phyloP scores from a whole-genome alignment of 257 asterid species.

The Capsicum baccatum region DNA sequence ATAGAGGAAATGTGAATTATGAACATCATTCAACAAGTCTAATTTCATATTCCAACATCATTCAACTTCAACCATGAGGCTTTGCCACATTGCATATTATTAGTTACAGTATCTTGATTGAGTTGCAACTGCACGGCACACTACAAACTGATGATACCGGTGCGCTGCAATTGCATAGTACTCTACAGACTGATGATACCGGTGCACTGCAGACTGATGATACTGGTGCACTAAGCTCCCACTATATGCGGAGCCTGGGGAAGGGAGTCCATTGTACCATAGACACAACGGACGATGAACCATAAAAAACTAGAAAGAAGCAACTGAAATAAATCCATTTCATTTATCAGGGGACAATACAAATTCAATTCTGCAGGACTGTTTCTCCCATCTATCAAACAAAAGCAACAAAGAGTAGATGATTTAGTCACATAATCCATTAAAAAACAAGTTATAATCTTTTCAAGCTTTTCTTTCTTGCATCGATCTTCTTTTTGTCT shows the following conservation, averaged over 20 bases:
- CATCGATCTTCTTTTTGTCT: constrained; percentile 91
- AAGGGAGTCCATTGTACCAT: too few species aligned
- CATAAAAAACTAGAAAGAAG: neutral
- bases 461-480: constrained; percentile 90
- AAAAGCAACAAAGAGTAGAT: constrained; percentile 15
- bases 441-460: constrained; percentile 54
- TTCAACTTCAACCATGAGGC: constrained; percentile 36
- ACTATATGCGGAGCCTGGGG: too few species aligned
- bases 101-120: neutral
- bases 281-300: neutral
- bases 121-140: neutral
- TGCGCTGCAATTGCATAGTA: too few species aligned
- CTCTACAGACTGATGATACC: too few species aligned
- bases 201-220: too few species aligned
- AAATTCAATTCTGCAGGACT: constrained; percentile 25
- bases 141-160: too few species aligned
- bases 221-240: too few species aligned
- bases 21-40: neutral
- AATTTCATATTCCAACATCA: neutral
- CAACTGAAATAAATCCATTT: constrained; percentile 20
- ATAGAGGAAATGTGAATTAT: neutral
- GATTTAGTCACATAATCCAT: constrained; percentile 18
- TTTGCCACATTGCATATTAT: neutral
- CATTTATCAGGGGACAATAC: constrained; percentile 27
- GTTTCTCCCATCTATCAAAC: constrained; percentile 17